Evolutionary conservation across 805 yeast species (phyloP), one percentile per base, ranked within the genome.

Genomic region (Barnettozyma botsteinii): DNA sequence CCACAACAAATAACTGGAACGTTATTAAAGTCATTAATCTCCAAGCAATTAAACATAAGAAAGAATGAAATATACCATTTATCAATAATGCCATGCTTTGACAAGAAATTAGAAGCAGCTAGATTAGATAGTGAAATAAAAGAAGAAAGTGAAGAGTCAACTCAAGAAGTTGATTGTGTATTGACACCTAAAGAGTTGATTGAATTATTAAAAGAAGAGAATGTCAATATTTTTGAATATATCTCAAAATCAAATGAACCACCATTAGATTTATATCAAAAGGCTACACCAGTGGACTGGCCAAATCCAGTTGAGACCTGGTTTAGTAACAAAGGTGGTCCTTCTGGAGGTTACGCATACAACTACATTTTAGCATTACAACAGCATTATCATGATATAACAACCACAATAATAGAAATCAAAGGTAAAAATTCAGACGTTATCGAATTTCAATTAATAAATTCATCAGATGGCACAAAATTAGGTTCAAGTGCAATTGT

Each of bases 21-120:
- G 15, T 49, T 89, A 18, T 60, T 91, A 37, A 89, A 89, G 57
- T 59, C 69, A 14, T 55, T 79, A 19, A 63, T 60, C 17, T 56
- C 67, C 11, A 42, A 43, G n/a, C 68, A 69, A 14, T 55, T 66
- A 11, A 49, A 56, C 3, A 46, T 60, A 0, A 20, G 49, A 6
- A 28, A 41, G 1, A 55, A 65, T 0, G 52, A 72, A 3, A 63
- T 88, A 0, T 93, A 86, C 56, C 97, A 91, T 59, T 62, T 93
- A 40, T 75, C 93, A 7, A 68, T 93, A 17, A 91, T 91, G 98
- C 98, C 98, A 2, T 91, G 98, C 53, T 93, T 93, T 59, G 98
- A 93, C 60, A 93, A 93, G 64, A 93, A 93, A 60, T 70, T 89
- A 31, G 98, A 93, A 64, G 93, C 96, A 21, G 88, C 95, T 4